Evolutionary conservation across 441 rosid species (phyloP), one percentile per base, ranked within the genome.

Genomic region (Metrosideros polymorpha): DNA sequence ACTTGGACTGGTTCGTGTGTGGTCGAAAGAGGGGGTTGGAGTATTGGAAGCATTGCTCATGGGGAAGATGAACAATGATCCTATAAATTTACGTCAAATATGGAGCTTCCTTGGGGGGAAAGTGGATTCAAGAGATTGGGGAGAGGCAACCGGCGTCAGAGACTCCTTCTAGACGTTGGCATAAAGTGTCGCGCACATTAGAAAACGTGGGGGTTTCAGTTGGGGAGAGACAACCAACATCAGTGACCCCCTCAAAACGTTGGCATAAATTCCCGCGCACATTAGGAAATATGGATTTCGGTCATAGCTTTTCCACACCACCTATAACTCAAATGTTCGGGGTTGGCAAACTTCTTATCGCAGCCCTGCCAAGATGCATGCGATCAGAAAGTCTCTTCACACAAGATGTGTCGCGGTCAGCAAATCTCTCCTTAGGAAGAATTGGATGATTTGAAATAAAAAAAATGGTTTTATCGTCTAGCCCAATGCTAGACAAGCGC

Each of bases 381-480:
- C 71, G 29, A 15, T 59, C 8, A 29, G 1, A 59, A 59, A 15
- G 19, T 59, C 39, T 59, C 12, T 59, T 59, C 1, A 29, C 10
- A 14, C 7, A 5, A 59, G n/a, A 57, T 2, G 14, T 57, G 6
- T n/a, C 4, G 9, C 8, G 32, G 6, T n/a, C 2, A 13, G 0
- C 7, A 6, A 0, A 18, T 57, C 18, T 57, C 32, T n/a, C n/a
- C 18, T 57, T 32, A 57, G 1, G 32, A 57, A 4, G 6, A 5
- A 29, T 3, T 0, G 0, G 2, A 59, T 59, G 22, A 29, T 29
- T 59, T 59, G 22, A 59, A 59, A 59, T 29, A n/a, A n/a, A 6
- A 59, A 57, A 59, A 29, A 59, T 29, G 22, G 0, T 15, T 59
- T 59, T 7, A 15, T 29, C 3, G 8, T 59, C 54, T 52, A 52